Conservation (phyloP, 345 rosid genomes). For the Gossypium rotundifolium region DNA sequence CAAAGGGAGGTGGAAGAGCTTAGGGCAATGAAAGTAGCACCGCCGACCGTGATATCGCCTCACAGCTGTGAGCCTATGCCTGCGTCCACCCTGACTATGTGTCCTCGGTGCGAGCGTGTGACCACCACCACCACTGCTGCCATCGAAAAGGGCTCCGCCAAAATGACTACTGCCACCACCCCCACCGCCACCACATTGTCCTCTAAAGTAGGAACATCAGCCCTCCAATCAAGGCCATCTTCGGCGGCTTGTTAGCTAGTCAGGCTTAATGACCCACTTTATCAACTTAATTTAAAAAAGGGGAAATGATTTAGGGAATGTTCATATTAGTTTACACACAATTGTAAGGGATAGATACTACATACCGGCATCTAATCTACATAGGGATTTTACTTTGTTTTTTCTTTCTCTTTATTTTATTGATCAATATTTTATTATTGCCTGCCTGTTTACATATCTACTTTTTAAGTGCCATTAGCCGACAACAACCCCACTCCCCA, state of each 20-base stretch:
- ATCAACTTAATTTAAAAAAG: not conserved
- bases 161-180: conserved; percentile 10
- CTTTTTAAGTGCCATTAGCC: not conserved
- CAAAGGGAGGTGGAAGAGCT: conserved; percentile 93
- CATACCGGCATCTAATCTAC: conserved; percentile 14
- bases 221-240: conserved; percentile 39
- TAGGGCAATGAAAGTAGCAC: conserved; percentile 69
- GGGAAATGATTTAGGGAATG: conserved; percentile 5
- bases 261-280: conserved; percentile 6
- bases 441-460: not conserved
- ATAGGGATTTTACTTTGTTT: conserved; percentile 6
- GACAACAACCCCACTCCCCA: not conserved
- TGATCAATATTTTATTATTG: not conserved
- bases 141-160: conserved; percentile 23
- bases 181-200: conserved; percentile 22
- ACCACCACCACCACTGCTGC: conserved; percentile 19
- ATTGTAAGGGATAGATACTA: conserved; percentile 15
- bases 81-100: conserved; percentile 77
- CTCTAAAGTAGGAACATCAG: conserved; percentile 26
- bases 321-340: conserved; percentile 20
- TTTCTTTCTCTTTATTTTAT: not conserved
- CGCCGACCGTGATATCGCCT: conserved; percentile 49
- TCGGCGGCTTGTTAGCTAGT: conserved; percentile 40
- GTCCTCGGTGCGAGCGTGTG: conserved; percentile 91
- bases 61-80: conserved; percentile 48